Conservation (phyloP, 2,329 filamentous ascomycete species). For the Colletotrichum orchidophilum region DNA sequence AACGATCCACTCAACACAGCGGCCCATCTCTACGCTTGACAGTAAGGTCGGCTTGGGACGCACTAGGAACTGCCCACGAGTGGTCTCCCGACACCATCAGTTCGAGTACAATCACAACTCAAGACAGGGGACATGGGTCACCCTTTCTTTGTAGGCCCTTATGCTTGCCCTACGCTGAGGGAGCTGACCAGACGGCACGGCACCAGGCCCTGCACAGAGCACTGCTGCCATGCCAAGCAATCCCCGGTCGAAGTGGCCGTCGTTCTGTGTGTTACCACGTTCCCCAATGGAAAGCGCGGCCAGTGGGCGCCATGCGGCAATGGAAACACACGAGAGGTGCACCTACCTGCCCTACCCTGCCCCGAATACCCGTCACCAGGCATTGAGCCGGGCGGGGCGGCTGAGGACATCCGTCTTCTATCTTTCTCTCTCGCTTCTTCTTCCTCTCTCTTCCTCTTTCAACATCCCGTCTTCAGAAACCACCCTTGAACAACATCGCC, state of each 20-base stretch:
- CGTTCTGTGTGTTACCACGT: constrained; percentile 22
- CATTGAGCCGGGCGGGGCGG: constrained; percentile 15
- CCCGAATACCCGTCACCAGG: constrained; percentile 14
- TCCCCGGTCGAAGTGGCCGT: constrained; percentile 13
- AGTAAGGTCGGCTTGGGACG: background rate
- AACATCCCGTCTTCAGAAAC: background rate
- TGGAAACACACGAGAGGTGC: constrained; percentile 26
- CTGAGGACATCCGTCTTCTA: background rate
- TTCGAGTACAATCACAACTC: constrained; percentile 10
- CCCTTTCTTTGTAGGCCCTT: constrained; percentile 3
- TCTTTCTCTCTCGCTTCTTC: background rate
- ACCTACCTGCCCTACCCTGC: constrained; percentile 14
- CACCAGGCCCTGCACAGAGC: constrained; percentile 6
- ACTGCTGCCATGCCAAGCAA: constrained; percentile 10
- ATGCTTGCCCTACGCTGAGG: constrained; percentile 2
- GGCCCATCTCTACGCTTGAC: constrained; percentile 23
- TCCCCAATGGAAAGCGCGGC: constrained; percentile 18
- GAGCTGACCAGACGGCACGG: background rate
- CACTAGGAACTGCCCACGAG: constrained; percentile 20
- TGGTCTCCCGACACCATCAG: constrained; percentile 14
- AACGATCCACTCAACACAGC: constrained; percentile 22
- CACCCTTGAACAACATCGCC: background rate
- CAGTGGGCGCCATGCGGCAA: constrained; percentile 22
- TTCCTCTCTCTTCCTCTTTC: background rate
- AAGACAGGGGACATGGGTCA: constrained; percentile 8